A percentile compares a stretch with the other conserved stretches of the same genome.
These are phyloP conservation scores for Termitomyces titanicus DNA, from an alignment of 768 basidiomycete species.

Conservation along the genomic window DNA sequence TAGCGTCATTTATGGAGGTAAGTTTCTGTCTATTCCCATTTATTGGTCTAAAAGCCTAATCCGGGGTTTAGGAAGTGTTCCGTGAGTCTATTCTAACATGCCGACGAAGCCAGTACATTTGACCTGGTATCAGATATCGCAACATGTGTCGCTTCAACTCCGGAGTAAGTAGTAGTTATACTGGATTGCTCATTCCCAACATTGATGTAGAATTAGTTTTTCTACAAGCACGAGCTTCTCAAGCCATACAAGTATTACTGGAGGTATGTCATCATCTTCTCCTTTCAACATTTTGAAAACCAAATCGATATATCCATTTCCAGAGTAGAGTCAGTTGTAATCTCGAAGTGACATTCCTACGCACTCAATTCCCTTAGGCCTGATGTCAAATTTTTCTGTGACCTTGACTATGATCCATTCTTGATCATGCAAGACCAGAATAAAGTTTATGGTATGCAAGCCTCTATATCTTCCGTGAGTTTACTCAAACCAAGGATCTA, in stretches of 20 bases:
- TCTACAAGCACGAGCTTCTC: constrained; percentile 80
- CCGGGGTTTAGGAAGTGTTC: constrained; percentile 57
- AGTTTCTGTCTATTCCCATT: constrained; percentile 10
- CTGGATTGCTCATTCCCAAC: background rate
- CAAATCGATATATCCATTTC: background rate
- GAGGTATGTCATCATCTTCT: constrained; percentile 34
- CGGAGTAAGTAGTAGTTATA: constrained; percentile 61
- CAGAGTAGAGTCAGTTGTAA: constrained; percentile 43
- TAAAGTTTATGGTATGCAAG: constrained; percentile 71
- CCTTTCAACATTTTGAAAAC: background rate
- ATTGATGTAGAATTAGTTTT: constrained; percentile 50
- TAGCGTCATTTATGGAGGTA: constrained; percentile 66
- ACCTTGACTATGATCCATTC: constrained; percentile 86
- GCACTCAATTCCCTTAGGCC: constrained; percentile 45
- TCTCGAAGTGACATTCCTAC: background rate
- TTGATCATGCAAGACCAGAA: constrained; percentile 80
- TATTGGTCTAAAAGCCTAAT: background rate
- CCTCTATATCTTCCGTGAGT: background rate
- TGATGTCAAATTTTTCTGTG: constrained; percentile 84
- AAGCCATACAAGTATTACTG: constrained; percentile 86
- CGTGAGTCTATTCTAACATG: constrained; percentile 42
- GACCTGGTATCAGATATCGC: constrained; percentile 51
- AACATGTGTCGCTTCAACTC: constrained; percentile 99
- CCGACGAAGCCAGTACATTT: background rate
- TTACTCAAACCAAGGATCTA: constrained; percentile 20